phyloP scores from a whole-genome alignment of 2,329 filamentous ascomycete genomes.

The Claviceps quebecensis region DNA sequence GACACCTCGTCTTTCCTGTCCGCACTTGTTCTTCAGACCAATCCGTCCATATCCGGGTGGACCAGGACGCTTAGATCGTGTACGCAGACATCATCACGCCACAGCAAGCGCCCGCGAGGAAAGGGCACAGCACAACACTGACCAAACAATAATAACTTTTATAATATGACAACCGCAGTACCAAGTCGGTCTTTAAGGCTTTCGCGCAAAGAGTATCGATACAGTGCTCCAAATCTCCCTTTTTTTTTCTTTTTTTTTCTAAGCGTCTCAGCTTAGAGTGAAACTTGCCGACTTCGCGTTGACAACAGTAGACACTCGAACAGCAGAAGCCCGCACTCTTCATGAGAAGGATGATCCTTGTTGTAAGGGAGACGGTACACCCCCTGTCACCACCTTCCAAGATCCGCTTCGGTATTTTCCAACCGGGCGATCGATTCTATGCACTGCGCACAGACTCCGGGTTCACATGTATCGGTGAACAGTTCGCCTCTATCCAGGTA shows the following conservation, averaged over 20 bases:
- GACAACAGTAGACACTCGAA: not conserved
- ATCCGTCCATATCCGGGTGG: not conserved
- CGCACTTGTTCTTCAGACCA: not conserved
- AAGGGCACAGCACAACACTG: conserved; percentile 2
- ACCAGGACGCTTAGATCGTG: not conserved
- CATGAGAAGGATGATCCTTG: not conserved
- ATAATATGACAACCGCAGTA: conserved; percentile 2
- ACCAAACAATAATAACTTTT: conserved; percentile 6
- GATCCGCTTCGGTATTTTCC: not conserved
- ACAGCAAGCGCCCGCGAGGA: not conserved
- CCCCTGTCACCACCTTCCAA: not conserved
- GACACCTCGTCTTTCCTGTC: not conserved
- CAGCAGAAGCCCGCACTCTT: not conserved
- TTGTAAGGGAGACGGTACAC: not conserved
- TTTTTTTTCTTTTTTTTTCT: not conserved
- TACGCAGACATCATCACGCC: conserved; percentile 4
- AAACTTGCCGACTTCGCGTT: not conserved
- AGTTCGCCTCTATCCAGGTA: not conserved
- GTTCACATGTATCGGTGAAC: not conserved
- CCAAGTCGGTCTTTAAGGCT: not conserved
- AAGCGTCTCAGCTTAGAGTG: conserved; percentile 2
- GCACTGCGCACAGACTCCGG: not conserved
- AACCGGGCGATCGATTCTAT: not conserved
- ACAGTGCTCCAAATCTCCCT: not conserved
- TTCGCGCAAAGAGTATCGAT: conserved; percentile 2